Evolutionary conservation across 108 stramenopile species (phyloP).

Genomic region (Skeletonema marinoi): DNA sequence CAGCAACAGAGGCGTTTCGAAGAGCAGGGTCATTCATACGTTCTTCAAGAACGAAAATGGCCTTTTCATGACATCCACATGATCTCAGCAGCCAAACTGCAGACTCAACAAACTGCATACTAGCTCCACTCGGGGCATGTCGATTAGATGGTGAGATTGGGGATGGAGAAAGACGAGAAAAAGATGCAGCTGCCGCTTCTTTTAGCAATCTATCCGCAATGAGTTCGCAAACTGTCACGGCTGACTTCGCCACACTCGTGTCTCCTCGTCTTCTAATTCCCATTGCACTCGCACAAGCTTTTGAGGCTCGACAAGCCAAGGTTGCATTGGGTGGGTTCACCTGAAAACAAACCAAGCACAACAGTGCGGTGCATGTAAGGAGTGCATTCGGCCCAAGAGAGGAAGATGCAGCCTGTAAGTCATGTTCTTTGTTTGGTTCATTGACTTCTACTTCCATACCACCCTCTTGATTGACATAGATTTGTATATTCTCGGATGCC

Average conservation of each 20-base stretch:
- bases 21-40: slow-evolving; percentile 43
- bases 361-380: slow-evolving; percentile 70
- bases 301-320: slow-evolving; percentile 80
- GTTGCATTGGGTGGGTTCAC: slow-evolving; percentile 66
- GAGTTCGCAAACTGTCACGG: slow-evolving; percentile 63
- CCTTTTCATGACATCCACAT: slow-evolving; percentile 81
- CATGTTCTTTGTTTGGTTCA: background rate
- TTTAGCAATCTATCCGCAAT: slow-evolving; percentile 70
- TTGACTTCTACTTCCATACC: slow-evolving; percentile 35
- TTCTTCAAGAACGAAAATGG: slow-evolving; percentile 70
- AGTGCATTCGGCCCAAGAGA: slow-evolving; percentile 47
- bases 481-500: slow-evolving; percentile 56
- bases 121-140: slow-evolving; percentile 14
- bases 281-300: slow-evolving; percentile 64
- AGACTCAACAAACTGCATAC: slow-evolving; percentile 83
- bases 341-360: slow-evolving; percentile 74
- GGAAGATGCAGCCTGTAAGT: slow-evolving; percentile 41
- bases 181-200: slow-evolving; percentile 48
- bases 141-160: slow-evolving; percentile 33
- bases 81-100: slow-evolving; percentile 84
- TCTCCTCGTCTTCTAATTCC: slow-evolving; percentile 55
- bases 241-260: slow-evolving; percentile 43
- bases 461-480: slow-evolving; percentile 16
- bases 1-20: slow-evolving; percentile 42
- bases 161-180: slow-evolving; percentile 35